Base-by-base conservation (phyloP, 139 green algal genomes). In the Cymbomonas tetramitiformis region DNA sequence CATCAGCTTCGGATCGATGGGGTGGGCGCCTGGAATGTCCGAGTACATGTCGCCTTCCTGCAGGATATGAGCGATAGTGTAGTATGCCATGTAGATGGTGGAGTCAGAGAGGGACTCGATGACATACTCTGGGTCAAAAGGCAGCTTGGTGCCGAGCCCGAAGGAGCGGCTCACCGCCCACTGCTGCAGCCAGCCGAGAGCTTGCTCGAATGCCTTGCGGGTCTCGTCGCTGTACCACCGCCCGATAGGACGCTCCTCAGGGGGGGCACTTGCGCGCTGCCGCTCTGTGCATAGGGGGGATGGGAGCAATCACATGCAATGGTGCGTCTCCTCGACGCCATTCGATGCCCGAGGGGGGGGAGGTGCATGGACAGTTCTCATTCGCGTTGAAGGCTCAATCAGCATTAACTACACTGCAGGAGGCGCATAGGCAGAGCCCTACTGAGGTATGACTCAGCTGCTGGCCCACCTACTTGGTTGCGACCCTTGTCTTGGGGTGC, bases 71-170 rank as follows among this genome's bases (percentile, higher is more conserved):
- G 84, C 82, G 19, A 95, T 72, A 4, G 85, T 93, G 83, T 99
- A 99, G 79, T 93, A 99, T 9, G 91, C 91, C 91, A 99, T 99
- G 82, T 99, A 99, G 68, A 97, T 90, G 39, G 91, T 99, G 40
- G 81, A 94, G 70, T 99, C 91, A 2, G 86, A 96, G 3, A 99
- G 73, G 1, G 85, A 95, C 80, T 99, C 91, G 33, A 99, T 84
- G 3, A 99, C 78, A 66, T 84, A 98, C 56, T 93, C 72, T 18
- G 79, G 70, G 66, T 99, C 91, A 86, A 87, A 97, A 0, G 91
- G 91, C 46, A 99, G 60, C 39, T 80, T 67, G 0, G 88, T 97
- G 49, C 91, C 91, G 44, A 99, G 80, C 25, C 91, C 91, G 75
- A 96, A 99, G 12, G 81, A 90, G 12, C 91, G 74, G 4, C 70